Base-by-base conservation (phyloP, 2,329 filamentous ascomycete genomes). In the Trichoderma brevicompactum region DNA sequence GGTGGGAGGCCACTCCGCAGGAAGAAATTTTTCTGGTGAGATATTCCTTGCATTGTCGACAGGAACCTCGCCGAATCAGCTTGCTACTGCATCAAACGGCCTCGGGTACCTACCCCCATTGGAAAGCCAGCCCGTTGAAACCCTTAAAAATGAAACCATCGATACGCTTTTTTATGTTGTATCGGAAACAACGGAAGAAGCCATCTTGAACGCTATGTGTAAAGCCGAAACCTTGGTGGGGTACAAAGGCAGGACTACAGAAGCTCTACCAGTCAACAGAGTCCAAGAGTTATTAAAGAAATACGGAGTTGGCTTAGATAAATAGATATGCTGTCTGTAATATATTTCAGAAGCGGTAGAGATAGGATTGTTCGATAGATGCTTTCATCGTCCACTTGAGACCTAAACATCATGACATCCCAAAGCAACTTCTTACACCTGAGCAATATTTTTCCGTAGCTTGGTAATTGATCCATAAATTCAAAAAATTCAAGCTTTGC, bases 11-110 rank as follows among this genome's bases (percentile, higher is more conserved):
- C 40, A 56, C 9, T 56, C 53, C n/a, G 38, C 53, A 8, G 38
- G 53, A 7, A 3, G 53, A 17, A 56, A 44, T 13, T 56, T 56
- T 23, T 56, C 53, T 7, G 53, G 52, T 5, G 53, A 56, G 4
- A 56, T 56, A 12, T 56, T 44, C 53, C 40, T 56, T 12, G 38
- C 38, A 13, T 4, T 56, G n/a, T 56, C 53, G 8, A 56, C 53
- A 34, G 53, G 53, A 12, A 56, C 53, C 7, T 44, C 53, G 19
- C 53, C 53, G 2, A 44, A 56, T 2, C 19, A 56, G 15, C 38
- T 54, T 32, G 53, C 53, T 10, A 56, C 53, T 28, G 38, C 53
- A 32, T 43, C 38, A 28, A 19, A 56, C 1, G 40, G 53, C 6
- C 3, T 56, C 2, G 53, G 38, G 7, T 56, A 56, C 17, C 23